Evolutionary conservation across 805 yeast genomes (phyloP).

Genomic region (Teunomyces tritomae): DNA sequence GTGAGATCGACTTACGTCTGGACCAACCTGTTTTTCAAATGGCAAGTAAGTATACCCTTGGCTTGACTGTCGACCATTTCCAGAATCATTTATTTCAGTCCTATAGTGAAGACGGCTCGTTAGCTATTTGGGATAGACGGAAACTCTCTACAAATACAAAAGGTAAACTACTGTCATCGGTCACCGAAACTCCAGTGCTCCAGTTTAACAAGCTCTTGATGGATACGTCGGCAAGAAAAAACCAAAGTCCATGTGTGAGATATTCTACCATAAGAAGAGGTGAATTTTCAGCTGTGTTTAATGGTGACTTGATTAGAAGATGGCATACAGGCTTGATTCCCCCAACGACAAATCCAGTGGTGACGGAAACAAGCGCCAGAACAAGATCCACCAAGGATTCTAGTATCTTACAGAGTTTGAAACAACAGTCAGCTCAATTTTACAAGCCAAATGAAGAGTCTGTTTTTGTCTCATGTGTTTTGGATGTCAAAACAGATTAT

Average conservation of each 20-base stretch:
- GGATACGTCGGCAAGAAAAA: conserved; percentile 55
- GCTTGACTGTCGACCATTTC: conserved; percentile 67
- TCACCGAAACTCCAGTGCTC: conserved; percentile 54
- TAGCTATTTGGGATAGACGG: conserved; percentile 81
- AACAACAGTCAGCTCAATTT: conserved; percentile 35
- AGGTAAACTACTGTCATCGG: conserved; percentile 10
- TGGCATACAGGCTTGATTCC: conserved; percentile 74
- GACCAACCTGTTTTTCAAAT: conserved; percentile 68
- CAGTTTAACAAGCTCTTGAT: conserved; percentile 60
- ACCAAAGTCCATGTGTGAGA: conserved; percentile 62
- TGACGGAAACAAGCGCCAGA: background rate
- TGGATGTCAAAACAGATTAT: conserved; percentile 69
- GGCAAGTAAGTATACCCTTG: conserved; percentile 70
- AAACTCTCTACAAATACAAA: conserved; percentile 40
- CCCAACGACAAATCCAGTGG: conserved; percentile 10
- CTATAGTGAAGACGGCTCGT: conserved; percentile 77
- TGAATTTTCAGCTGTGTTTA: conserved; percentile 77
- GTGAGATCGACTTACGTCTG: conserved; percentile 73
- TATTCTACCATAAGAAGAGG: conserved; percentile 64
- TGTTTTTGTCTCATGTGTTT: conserved; percentile 71
- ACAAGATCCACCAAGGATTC: conserved; percentile 7
- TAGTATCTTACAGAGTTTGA: conserved; percentile 22
- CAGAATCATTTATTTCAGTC: conserved; percentile 68
- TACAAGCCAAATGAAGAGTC: conserved; percentile 49
- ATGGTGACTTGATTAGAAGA: conserved; percentile 72